Evolutionary conservation across 83 land plant species (phyloP).

Genomic region (Picea abies): DNA sequence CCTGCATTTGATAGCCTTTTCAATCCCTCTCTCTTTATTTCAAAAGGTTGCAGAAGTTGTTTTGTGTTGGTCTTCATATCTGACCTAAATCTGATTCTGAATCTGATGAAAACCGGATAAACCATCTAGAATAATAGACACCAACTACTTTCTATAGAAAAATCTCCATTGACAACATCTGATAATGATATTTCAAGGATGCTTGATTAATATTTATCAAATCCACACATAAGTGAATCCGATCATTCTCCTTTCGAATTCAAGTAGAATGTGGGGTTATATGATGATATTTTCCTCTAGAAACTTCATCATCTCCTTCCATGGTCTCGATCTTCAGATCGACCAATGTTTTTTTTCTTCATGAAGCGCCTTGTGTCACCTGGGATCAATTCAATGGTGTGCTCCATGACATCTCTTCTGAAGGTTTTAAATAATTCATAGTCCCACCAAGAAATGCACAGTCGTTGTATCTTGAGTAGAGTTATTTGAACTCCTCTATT

Average conservation of each 20-base stretch:
- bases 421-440: too few species aligned
- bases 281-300: neutral
- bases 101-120: neutral
- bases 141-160: neutral
- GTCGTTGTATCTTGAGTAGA: too few species aligned
- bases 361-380: too few species aligned
- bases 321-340: too few species aligned
- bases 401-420: too few species aligned
- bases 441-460: too few species aligned
- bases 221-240: too few species aligned
- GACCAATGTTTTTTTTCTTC: too few species aligned
- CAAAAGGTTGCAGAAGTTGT: neutral
- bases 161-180: neutral
- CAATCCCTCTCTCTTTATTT: neutral
- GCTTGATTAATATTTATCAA: neutral
- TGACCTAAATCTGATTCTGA: neutral
- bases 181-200: neutral
- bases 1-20: neutral
- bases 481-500: too few species aligned
- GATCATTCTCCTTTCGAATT: neutral
- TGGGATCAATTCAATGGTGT: too few species aligned
- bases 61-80: neutral
- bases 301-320: neutral
- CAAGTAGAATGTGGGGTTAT: conserved; percentile 5
- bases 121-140: neutral